These are phyloP conservation scores for Staphylotrichum longicolle DNA, from an alignment of 495 filamentous ascomycete species.

Conservation along the genomic window DNA sequence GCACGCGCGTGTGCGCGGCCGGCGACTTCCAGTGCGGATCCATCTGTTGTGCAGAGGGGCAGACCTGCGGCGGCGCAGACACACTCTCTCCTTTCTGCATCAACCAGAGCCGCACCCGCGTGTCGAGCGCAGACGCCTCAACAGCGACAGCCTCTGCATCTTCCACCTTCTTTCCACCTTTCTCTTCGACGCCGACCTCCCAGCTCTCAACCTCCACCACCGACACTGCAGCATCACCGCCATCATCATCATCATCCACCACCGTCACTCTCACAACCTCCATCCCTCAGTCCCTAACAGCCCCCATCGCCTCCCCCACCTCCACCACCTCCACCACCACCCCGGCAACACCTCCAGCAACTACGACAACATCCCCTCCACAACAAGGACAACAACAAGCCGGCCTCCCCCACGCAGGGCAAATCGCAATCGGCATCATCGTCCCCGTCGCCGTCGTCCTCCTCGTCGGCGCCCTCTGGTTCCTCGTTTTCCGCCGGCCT, in stretches of 20 bases:
- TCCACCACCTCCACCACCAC: too few species aligned
- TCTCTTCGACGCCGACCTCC: neutral
- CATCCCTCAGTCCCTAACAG: too few species aligned
- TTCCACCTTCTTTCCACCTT: neutral
- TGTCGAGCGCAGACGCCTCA: neutral
- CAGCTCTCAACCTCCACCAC: neutral
- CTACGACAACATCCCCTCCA: neutral
- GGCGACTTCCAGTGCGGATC: constrained; percentile 31
- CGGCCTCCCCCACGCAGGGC: constrained; percentile 9
- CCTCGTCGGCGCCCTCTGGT: constrained; percentile 11
- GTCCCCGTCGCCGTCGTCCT: constrained; percentile 14
- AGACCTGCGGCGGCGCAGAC: constrained; percentile 24
- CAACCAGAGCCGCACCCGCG: neutral
- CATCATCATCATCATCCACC: neutral
- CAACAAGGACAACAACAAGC: neutral
- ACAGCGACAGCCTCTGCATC: neutral
- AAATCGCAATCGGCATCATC: constrained; percentile 16
- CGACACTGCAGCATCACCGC: neutral
- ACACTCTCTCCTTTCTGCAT: constrained; percentile 19
- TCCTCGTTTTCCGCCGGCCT: constrained; percentile 9
- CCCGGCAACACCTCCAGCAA: neutral
- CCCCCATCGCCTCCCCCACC: too few species aligned
- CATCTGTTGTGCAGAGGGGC: constrained; percentile 27
- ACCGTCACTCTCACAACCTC: too few species aligned
- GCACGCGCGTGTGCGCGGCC: constrained; percentile 22